Evolutionary conservation across 441 rosid species (phyloP).

Genomic region (Populus hybrid): DNA sequence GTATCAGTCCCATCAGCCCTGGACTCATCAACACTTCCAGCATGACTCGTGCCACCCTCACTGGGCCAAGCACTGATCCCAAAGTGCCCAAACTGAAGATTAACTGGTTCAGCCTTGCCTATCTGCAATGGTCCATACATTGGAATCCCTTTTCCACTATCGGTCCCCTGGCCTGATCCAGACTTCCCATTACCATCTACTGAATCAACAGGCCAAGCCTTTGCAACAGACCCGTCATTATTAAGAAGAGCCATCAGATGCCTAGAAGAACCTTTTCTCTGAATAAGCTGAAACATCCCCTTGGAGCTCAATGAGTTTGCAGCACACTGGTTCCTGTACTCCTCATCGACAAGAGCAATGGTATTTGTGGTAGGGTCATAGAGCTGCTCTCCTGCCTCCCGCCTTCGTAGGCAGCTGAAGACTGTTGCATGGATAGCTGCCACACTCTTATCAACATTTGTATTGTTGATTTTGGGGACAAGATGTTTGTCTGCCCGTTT

Average conservation of each 20-base stretch:
- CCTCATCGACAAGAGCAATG: slow-evolving; percentile 74
- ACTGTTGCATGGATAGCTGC: slow-evolving; percentile 98
- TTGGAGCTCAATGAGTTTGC: slow-evolving; percentile 89
- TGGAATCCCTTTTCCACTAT: slow-evolving; percentile 55
- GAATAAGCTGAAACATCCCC: slow-evolving; percentile 95
- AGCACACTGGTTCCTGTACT: slow-evolving; percentile 85
- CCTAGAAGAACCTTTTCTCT: slow-evolving; percentile 89
- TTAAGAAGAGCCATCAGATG: slow-evolving; percentile 96
- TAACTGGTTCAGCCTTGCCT: slow-evolving; percentile 82
- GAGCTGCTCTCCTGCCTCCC: slow-evolving; percentile 79
- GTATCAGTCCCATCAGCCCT: slow-evolving; percentile 74
- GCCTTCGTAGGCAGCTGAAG: slow-evolving; percentile 86
- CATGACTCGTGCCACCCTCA: slow-evolving; percentile 90
- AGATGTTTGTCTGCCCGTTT: slow-evolving; percentile 93
- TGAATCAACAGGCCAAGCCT: slow-evolving; percentile 84
- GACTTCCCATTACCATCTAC: slow-evolving; percentile 54
- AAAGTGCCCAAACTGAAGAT: slow-evolving; percentile 90
- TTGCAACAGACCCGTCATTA: slow-evolving; percentile 87
- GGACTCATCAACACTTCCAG: slow-evolving; percentile 80
- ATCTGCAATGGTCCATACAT: slow-evolving; percentile 79
- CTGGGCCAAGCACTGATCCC: slow-evolving; percentile 99
- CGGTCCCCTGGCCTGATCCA: slow-evolving; percentile 33
- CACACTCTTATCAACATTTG: slow-evolving; percentile 93
- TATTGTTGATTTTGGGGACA: slow-evolving; percentile 93
- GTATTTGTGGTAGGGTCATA: slow-evolving; percentile 74